These are phyloP conservation scores for Phytophthora sp. DNA, from an alignment of 352 stramenopile species.

Conservation along the genomic window DNA sequence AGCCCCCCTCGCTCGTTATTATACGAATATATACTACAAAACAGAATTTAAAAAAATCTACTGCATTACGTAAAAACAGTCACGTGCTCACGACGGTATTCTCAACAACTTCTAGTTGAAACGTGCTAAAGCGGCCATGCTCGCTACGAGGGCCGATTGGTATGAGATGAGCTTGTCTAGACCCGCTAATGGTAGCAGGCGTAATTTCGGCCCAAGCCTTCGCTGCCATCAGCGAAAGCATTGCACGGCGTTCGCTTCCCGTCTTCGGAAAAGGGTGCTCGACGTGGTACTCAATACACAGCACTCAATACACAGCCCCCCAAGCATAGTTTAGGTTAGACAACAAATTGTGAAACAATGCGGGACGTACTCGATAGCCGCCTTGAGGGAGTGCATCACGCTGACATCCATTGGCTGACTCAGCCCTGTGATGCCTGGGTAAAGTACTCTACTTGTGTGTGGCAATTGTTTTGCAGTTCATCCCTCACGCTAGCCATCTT, in stretches of 20 bases:
- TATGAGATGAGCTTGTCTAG: not conserved
- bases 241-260: not conserved
- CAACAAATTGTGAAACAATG: not conserved
- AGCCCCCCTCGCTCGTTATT: not conserved
- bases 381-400: conserved; percentile 4
- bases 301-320: not conserved
- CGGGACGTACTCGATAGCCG: not conserved
- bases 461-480: not conserved
- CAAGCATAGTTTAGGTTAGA: too few relatives aligned
- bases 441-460: conserved; percentile 3
- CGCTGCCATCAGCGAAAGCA: not conserved
- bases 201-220: not conserved
- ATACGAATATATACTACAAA: too few relatives aligned
- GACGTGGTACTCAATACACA: not conserved
- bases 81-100: not conserved
- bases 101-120: not conserved
- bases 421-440: not conserved
- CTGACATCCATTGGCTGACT: conserved; percentile 6
- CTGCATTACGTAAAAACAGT: not conserved
- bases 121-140: not conserved
- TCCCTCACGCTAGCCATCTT: conserved; percentile 3
- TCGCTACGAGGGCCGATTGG: not conserved
- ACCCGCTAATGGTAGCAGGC: not conserved
- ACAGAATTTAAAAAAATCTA: not conserved
- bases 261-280: not conserved